phyloP scores from a whole-genome alignment of 176 grass and related monocot species.

The Bonia amplexicaulis region DNA sequence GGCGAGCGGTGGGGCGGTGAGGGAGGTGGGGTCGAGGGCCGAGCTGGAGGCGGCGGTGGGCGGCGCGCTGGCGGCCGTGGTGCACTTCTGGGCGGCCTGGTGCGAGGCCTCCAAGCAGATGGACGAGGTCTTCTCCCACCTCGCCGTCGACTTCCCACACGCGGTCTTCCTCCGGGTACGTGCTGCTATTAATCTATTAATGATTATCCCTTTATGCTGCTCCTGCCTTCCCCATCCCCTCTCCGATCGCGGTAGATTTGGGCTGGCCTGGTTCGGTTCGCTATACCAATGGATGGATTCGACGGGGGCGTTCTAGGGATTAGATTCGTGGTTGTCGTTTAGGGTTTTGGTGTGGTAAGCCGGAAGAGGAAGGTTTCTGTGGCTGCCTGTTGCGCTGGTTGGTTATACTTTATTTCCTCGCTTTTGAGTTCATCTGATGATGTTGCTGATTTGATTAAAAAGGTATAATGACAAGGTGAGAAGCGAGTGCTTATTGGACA shows the following conservation, averaged over 20 bases:
- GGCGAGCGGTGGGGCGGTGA: conserved; percentile 56
- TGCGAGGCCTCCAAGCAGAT: conserved; percentile 99
- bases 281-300: not conserved
- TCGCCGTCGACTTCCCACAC: conserved; percentile 81
- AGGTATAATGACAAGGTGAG: not conserved
- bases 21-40: conserved; percentile 53
- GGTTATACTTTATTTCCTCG: not conserved
- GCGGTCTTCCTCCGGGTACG: conserved; percentile 69
- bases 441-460: not conserved
- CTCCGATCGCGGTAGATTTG: conserved; percentile 12
- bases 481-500: not conserved
- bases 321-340: not conserved
- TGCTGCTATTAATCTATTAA: not conserved
- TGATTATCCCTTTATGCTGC: too few species aligned
- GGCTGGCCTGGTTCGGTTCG: not conserved
- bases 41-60: conserved; percentile 70
- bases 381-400: not conserved
- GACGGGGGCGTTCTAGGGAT: not conserved
- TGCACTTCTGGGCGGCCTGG: conserved; percentile 96
- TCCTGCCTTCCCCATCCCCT: not conserved
- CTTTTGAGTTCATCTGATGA: not conserved
- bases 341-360: not conserved
- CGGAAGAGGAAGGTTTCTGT: not conserved
- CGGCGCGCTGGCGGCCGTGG: conserved; percentile 41
- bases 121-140: conserved; percentile 93